Conservation (phyloP, 352 stramenopile genomes). For the Phytophthora lateralis region DNA sequence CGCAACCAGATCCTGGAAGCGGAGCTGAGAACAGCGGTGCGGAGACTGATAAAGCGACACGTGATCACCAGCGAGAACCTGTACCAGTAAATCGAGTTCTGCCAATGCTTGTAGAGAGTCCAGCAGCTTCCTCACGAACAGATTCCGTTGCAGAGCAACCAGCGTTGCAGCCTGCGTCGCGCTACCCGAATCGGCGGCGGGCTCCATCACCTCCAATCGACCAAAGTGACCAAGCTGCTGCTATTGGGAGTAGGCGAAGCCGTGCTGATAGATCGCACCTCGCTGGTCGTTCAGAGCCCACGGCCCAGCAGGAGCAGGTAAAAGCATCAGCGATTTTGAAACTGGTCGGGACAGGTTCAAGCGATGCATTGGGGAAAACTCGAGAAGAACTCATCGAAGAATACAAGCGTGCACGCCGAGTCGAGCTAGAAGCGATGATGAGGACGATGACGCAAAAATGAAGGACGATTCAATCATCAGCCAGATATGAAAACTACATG, state of each 20-base stretch:
- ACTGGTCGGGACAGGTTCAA: constrained; percentile 40
- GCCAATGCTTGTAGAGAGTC: constrained; percentile 12
- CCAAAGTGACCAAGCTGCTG: not conserved
- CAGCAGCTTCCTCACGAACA: constrained; percentile 3
- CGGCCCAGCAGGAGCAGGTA: constrained; percentile 5
- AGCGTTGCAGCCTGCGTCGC: not conserved
- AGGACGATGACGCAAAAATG: constrained; percentile 65
- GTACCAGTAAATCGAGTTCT: constrained; percentile 9
- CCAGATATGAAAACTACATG: not conserved
- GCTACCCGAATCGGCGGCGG: constrained; percentile 1
- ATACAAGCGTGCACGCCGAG: constrained; percentile 67
- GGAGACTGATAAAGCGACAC: not conserved
- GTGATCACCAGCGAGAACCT: constrained; percentile 1
- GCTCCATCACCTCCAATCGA: constrained; percentile 17
- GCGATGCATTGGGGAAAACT: constrained; percentile 45
- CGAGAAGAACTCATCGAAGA: constrained; percentile 64
- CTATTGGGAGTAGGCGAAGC: constrained; percentile 14
- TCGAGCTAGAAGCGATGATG: constrained; percentile 71
- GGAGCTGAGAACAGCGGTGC: not conserved
- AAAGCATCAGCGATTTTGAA: constrained; percentile 65
- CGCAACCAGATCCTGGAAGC: not conserved
- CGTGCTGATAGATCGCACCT: constrained; percentile 12
- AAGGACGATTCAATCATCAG: constrained; percentile 12
- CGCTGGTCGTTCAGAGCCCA: constrained; percentile 2
- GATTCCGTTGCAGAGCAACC: not conserved